Evolutionary conservation across 2,329 filamentous ascomycete genomes (phyloP).

Genomic region (Apiospora phragmitis): DNA sequence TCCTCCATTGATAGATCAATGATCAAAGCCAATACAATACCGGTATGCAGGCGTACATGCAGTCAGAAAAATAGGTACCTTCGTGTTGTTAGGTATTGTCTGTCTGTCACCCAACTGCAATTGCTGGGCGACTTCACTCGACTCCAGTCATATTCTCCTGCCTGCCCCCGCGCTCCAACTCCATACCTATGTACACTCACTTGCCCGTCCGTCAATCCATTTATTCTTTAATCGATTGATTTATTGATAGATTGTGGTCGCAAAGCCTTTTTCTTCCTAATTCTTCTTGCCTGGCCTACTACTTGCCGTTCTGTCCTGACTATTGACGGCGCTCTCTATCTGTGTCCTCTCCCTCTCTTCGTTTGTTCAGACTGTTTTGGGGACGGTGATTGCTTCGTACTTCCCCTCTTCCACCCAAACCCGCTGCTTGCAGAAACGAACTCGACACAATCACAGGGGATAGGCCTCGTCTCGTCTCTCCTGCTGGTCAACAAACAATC

Average conservation of each 20-base stretch:
- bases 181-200: background rate
- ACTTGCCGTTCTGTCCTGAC: background rate
- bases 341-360: background rate
- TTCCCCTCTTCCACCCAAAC: background rate
- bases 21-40: background rate
- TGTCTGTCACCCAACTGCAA: background rate
- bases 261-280: background rate
- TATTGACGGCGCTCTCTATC: background rate
- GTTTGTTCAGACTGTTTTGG: background rate
- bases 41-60: background rate
- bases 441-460: background rate
- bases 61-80: background rate
- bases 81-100: background rate
- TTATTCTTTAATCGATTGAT: background rate
- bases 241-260: background rate
- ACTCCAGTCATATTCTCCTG: background rate
- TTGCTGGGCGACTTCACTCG: background rate
- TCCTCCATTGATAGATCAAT: background rate
- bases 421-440: slow-evolving; percentile 2
- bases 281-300: background rate
- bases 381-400: background rate
- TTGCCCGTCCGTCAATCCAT: background rate
- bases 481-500: slow-evolving; percentile 2
- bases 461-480: background rate
- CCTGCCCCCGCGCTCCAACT: slow-evolving; percentile 3